A percentile compares a stretch with the other conserved stretches of the same genome.
Evolutionary conservation across 495 filamentous ascomycete species (phyloP).

Genomic region (Penicillium silybi): DNA sequence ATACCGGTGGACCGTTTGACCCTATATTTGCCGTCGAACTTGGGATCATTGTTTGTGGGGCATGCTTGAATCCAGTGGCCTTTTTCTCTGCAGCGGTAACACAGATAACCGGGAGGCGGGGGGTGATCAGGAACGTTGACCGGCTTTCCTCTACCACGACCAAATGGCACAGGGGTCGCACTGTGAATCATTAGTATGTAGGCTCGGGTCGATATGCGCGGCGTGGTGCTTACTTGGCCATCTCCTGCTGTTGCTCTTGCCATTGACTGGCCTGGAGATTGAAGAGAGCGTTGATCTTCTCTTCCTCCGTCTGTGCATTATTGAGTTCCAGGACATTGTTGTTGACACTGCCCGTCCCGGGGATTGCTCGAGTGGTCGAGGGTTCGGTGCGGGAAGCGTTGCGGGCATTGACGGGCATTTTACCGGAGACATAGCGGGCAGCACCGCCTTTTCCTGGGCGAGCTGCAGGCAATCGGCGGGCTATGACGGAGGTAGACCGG

Average conservation of each 20-base stretch:
- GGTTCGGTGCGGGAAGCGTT: constrained; percentile 72
- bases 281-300: constrained; percentile 86
- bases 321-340: constrained; percentile 58
- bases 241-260: constrained; percentile 81
- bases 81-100: constrained; percentile 97
- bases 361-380: constrained; percentile 44
- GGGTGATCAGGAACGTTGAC: constrained; percentile 82
- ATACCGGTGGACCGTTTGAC: constrained; percentile 96
- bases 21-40: constrained; percentile 83
- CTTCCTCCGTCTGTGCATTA: constrained; percentile 79
- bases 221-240: constrained; percentile 72
- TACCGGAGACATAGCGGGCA: constrained; percentile 93
- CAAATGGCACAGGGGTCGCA: constrained; percentile 61
- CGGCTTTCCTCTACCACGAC: constrained; percentile 54
- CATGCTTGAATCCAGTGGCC: constrained; percentile 98
- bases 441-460: constrained; percentile 81
- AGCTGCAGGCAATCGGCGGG: constrained; percentile 76
- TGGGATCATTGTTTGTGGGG: constrained; percentile 95
- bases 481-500: constrained; percentile 88
- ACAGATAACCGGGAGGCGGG: constrained; percentile 89
- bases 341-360: constrained; percentile 39
- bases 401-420: constrained; percentile 89
- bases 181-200: constrained; percentile 25
- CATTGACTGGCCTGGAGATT: constrained; percentile 80
- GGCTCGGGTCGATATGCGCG: neutral